These are phyloP conservation scores for Lentinus brumalis DNA, from an alignment of 768 basidiomycete genomes.

Conservation along the genomic window DNA sequence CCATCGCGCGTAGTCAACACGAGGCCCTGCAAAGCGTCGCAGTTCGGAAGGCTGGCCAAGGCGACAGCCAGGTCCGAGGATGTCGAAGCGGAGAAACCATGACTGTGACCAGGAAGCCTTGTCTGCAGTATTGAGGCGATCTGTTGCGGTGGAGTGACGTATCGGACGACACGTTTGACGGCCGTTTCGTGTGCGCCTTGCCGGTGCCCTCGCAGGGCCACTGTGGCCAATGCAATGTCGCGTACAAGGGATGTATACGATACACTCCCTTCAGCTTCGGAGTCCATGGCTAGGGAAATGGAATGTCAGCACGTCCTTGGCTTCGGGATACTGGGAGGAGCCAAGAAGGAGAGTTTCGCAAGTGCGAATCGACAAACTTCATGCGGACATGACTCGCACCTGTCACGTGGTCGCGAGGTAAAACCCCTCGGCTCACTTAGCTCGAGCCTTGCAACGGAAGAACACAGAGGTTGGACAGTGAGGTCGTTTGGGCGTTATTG, in stretches of 20 bases:
- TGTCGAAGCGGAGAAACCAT: neutral
- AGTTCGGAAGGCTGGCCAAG: neutral
- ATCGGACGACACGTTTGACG: neutral
- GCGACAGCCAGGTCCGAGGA: neutral
- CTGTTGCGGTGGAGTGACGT: neutral
- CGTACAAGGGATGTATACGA: neutral
- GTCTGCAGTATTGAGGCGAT: neutral
- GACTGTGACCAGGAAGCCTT: neutral
- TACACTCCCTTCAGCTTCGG: neutral
- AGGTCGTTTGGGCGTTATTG: too few relatives aligned
- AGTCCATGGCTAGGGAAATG: too few relatives aligned
- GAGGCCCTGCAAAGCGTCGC: neutral
- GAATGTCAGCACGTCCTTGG: too few relatives aligned
- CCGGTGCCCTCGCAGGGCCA: neutral
- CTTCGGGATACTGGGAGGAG: too few relatives aligned
- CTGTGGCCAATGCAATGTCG: neutral
- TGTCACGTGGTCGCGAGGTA: too few relatives aligned
- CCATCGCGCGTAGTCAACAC: neutral
- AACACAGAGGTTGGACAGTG: too few relatives aligned
- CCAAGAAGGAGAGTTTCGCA: too few relatives aligned
- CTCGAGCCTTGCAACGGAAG: too few relatives aligned
- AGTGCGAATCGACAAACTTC: too few relatives aligned
- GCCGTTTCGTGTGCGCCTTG: neutral
- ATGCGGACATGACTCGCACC: too few relatives aligned
- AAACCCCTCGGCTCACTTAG: too few relatives aligned